phyloP scores from a whole-genome alignment of 1,284 basidiomycete genomes.

The Ganoderma leucocontextum region DNA sequence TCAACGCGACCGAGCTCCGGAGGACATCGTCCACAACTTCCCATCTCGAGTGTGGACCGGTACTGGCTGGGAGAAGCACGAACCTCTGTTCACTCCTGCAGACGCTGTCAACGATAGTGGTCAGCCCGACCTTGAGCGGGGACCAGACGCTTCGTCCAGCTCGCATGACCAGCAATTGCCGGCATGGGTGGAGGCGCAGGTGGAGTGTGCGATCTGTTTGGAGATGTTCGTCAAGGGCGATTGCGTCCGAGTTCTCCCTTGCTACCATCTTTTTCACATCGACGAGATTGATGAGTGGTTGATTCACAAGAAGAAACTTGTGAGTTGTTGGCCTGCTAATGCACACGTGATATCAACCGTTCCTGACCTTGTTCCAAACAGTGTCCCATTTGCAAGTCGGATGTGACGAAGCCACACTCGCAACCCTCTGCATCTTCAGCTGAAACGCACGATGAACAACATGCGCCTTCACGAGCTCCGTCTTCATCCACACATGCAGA shows the following conservation, averaged over 20 bases:
- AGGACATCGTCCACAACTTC: conserved; percentile 75
- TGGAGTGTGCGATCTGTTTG: conserved; percentile 91
- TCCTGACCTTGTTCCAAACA: conserved; percentile 42
- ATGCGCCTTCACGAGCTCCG: conserved; percentile 16
- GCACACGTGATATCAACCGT: background rate
- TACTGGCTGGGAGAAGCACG: conserved; percentile 78
- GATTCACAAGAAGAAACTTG: conserved; percentile 88
- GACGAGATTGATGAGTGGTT: conserved; percentile 92
- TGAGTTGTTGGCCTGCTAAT: conserved; percentile 47
- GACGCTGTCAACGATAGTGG: conserved; percentile 41
- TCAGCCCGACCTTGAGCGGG: conserved; percentile 42
- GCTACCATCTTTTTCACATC: conserved; percentile 88
- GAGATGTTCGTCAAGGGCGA: conserved; percentile 87
- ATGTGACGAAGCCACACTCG: conserved; percentile 74
- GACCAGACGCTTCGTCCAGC: conserved; percentile 36
- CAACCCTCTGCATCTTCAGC: conserved; percentile 21
- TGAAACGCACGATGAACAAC: conserved; percentile 16
- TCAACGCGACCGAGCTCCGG: conserved; percentile 82
- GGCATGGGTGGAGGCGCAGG: conserved; percentile 78
- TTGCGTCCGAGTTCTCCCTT: conserved; percentile 87
- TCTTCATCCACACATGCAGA: conserved; percentile 19
- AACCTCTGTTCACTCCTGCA: conserved; percentile 39
- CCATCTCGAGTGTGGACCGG: conserved; percentile 86
- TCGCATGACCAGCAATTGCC: conserved; percentile 46
- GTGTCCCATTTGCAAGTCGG: conserved; percentile 91